These are phyloP conservation scores for Yamadazyma siamensis DNA, from an alignment of 1,139 yeast genomes.

Conservation along the genomic window DNA sequence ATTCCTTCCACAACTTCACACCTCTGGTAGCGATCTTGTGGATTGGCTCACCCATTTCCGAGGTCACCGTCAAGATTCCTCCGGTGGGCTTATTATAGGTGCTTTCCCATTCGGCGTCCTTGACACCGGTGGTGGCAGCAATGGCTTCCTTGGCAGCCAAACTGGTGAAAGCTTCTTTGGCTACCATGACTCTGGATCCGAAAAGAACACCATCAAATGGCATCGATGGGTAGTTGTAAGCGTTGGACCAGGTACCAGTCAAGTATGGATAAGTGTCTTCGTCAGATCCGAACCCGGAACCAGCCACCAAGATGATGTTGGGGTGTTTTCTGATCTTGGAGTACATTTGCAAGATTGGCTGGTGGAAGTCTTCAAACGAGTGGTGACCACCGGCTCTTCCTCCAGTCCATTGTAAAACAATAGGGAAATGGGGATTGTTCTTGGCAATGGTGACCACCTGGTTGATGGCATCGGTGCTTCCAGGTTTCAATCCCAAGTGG, in stretches of 20 bases:
- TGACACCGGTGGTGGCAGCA: conserved; percentile 86
- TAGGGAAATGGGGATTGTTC: conserved; percentile 94
- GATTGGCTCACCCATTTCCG: conserved; percentile 99
- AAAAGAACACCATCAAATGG: conserved; percentile 97
- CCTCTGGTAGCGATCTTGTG: conserved; percentile 98
- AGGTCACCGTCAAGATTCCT: conserved; percentile 91
- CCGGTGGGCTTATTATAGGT: conserved; percentile 96
- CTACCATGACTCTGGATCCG: conserved; percentile 97
- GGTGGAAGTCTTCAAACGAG: conserved; percentile 98
- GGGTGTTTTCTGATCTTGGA: conserved; percentile 88
- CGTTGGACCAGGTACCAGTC: conserved; percentile 91
- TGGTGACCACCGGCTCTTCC: conserved; percentile 99
- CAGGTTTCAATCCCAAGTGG: conserved; percentile 96
- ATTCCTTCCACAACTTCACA: conserved; percentile 93
- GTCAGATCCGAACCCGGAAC: conserved; percentile 97
- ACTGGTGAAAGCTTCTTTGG: conserved; percentile 93
- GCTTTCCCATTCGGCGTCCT: conserved; percentile 85
- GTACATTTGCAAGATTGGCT: conserved; percentile 94
- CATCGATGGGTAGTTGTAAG: conserved; percentile 93
- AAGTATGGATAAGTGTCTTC: conserved; percentile 96
- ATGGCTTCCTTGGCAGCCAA: conserved; percentile 92
- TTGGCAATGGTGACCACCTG: conserved; percentile 89
- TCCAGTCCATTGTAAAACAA: conserved; percentile 98
- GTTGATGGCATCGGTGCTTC: conserved; percentile 88
- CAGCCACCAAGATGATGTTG: conserved; percentile 88